These are phyloP conservation scores for Colletotrichum cuscutae DNA, from an alignment of 2,329 filamentous ascomycete genomes.

Conservation along the genomic window DNA sequence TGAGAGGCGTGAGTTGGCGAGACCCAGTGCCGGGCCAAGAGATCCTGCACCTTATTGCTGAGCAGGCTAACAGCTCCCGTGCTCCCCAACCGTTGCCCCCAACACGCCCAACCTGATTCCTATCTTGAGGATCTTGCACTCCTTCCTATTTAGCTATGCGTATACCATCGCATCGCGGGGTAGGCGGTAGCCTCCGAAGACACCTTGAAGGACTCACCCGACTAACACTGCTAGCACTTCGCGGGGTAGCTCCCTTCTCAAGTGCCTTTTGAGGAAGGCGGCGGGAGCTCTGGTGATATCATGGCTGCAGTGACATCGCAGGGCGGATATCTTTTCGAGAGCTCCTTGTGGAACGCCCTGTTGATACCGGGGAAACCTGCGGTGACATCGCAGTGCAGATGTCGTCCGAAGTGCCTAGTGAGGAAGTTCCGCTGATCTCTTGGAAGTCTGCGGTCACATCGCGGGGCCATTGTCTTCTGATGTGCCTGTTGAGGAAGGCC, in stretches of 20 bases:
- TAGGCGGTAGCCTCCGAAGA: conserved; percentile 8
- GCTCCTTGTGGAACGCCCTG: conserved; percentile 24
- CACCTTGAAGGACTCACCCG: not conserved
- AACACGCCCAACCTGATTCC: not conserved
- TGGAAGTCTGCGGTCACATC: conserved; percentile 2
- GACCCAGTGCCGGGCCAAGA: not conserved
- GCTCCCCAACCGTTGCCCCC: too few relatives aligned
- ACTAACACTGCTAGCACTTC: not conserved
- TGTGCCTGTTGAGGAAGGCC: conserved; percentile 29
- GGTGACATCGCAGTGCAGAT: not conserved
- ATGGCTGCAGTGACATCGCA: conserved; percentile 2
- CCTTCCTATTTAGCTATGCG: conserved; percentile 25
- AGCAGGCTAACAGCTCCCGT: not conserved
- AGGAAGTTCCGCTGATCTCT: not conserved
- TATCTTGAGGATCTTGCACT: not conserved
- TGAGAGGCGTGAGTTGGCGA: not conserved
- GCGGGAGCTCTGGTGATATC: not conserved
- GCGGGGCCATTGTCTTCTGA: not conserved
- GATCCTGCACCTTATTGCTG: not conserved
- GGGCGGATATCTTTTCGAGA: not conserved
- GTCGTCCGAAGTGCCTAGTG: not conserved
- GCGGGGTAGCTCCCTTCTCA: not conserved
- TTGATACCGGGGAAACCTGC: not conserved
- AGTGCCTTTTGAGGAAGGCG: not conserved
- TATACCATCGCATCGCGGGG: conserved; percentile 13